phyloP scores from a whole-genome alignment of 371 early-diverging fungal genomes.

The Gilbertella persicaria region DNA sequence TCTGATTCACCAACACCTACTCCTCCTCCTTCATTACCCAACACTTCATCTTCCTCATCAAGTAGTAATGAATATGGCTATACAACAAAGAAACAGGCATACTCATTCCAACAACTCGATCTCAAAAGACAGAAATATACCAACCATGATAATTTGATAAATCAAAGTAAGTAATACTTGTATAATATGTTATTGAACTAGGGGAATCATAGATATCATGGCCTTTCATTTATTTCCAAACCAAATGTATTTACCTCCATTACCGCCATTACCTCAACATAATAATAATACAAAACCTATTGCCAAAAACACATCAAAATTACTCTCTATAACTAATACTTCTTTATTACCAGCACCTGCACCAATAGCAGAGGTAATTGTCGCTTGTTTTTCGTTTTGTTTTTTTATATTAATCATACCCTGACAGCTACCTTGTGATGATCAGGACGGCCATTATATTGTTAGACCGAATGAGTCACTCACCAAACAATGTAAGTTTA shows the following conservation, averaged over 20 bases:
- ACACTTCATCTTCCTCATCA: background rate
- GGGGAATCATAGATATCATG: too few species aligned
- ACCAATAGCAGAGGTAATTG: constrained; percentile 6
- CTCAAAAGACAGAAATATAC: constrained; percentile 5
- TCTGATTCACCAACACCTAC: constrained; percentile 47
- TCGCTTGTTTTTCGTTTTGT: background rate
- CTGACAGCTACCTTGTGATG: constrained; percentile 61
- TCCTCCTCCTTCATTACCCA: background rate
- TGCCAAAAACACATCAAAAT: background rate
- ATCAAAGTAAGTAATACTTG: constrained; percentile 11
- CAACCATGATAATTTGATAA: background rate
- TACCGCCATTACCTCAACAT: background rate
- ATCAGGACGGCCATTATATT: constrained; percentile 91
- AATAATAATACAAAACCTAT: background rate
- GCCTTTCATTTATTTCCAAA: constrained; percentile 17
- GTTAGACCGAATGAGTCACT: constrained; percentile 74
- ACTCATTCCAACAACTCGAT: constrained; percentile 4
- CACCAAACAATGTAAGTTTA: constrained; percentile 65
- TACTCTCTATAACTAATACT: background rate
- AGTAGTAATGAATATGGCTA: constrained; percentile 3
- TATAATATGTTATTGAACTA: too few species aligned
- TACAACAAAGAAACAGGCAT: constrained; percentile 4
- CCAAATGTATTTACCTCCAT: constrained; percentile 8
- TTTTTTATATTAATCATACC: background rate
- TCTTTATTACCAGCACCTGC: background rate